Percentiles rank a stretch among this genome's conserved stretches.
phyloP scores from a whole-genome alignment of 345 rosid genomes.

The Theobroma cacao region DNA sequence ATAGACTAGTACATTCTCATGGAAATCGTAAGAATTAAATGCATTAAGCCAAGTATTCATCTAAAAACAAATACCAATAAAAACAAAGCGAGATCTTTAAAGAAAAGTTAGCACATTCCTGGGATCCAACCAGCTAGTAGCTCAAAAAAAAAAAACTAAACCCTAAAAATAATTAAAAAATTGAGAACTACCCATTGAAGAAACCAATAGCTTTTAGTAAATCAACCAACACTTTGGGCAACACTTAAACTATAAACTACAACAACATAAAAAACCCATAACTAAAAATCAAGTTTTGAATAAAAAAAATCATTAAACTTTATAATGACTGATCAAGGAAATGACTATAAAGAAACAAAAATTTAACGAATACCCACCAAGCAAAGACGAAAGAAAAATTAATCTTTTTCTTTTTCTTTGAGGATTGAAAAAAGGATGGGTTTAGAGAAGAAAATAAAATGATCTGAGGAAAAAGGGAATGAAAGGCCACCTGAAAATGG shows the following conservation, averaged over 20 bases:
- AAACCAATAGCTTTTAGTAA: conserved; percentile 7
- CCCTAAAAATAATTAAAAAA: conserved; percentile 20
- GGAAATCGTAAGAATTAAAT: conserved; percentile 12
- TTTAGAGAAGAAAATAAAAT: background rate
- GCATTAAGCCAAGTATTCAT: background rate
- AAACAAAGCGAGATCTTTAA: conserved; percentile 11
- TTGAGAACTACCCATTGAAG: conserved; percentile 1
- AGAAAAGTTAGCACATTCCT: conserved; percentile 13
- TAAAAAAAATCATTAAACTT: background rate
- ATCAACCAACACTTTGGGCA: conserved; percentile 16
- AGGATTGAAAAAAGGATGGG: background rate
- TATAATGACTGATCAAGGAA: conserved; percentile 17
- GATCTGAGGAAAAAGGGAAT: conserved; percentile 11
- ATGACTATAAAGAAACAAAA: background rate
- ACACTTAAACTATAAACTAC: conserved; percentile 1
- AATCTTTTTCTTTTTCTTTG: no score
- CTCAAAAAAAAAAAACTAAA: conserved; percentile 15
- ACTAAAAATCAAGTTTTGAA: background rate
- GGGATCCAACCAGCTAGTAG: conserved; percentile 20
- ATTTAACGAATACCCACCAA: background rate
- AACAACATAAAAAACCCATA: background rate
- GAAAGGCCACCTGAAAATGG: conserved; percentile 22
- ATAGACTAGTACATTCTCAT: background rate
- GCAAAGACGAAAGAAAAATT: background rate
- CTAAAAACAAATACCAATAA: background rate